Evolutionary conservation across 1,139 yeast species (phyloP).

Genomic region (Geotrichum bryndzae): DNA sequence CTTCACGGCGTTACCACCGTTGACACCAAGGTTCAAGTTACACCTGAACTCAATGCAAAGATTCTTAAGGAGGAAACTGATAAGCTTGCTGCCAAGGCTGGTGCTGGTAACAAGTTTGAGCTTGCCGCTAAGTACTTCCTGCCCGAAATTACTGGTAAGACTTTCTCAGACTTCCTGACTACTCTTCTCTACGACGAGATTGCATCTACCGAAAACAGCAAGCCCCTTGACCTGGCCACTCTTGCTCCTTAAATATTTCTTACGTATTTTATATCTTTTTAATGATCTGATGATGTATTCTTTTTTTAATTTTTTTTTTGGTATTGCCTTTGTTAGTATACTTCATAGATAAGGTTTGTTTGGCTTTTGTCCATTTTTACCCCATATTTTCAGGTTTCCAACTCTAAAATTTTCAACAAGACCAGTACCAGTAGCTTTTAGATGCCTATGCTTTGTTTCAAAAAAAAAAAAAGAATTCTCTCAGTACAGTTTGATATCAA

Average conservation of each 20-base stretch:
- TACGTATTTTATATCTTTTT: too few relatives aligned
- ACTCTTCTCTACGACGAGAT: constrained; percentile 47
- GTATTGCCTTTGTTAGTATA: too few relatives aligned
- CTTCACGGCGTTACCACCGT: constrained; percentile 60
- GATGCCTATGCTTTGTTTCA: too few relatives aligned
- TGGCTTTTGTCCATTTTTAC: too few relatives aligned
- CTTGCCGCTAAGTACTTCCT: constrained; percentile 53
- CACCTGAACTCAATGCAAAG: constrained; percentile 49
- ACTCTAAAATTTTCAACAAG: too few relatives aligned
- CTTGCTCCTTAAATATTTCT: not conserved
- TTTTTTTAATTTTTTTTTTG: too few relatives aligned
- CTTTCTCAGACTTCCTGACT: constrained; percentile 61
- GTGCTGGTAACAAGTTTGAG: constrained; percentile 42
- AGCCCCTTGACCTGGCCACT: constrained; percentile 3
- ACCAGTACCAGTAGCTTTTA: too few relatives aligned
- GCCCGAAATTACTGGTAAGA: constrained; percentile 62
- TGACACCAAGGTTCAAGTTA: constrained; percentile 45
- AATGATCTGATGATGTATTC: too few relatives aligned
- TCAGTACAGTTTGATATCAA: too few relatives aligned
- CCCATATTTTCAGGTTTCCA: too few relatives aligned
- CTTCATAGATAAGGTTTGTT: too few relatives aligned
- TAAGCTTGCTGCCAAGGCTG: constrained; percentile 48
- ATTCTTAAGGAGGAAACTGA: constrained; percentile 57
- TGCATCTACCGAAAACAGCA: not conserved
- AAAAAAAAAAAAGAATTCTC: too few relatives aligned